Percentiles rank a stretch among this genome's conserved stretches.
These are phyloP conservation scores for Xylaria sp. DNA, from an alignment of 2,329 filamentous ascomycete species.

Conservation along the genomic window DNA sequence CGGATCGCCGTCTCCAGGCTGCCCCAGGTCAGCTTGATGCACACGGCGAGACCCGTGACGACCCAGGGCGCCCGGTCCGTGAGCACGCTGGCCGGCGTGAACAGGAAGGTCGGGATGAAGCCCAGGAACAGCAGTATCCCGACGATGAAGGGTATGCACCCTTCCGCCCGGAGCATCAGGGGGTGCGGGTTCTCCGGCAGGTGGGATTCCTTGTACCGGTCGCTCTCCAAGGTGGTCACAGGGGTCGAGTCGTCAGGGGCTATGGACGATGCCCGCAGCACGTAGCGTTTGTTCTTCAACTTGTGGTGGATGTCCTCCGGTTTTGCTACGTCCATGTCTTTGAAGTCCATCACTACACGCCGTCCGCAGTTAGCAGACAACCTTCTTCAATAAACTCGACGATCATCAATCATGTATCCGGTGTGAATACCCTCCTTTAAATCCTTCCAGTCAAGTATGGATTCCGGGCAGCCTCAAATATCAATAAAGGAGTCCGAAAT, in stretches of 20 bases:
- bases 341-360: constrained; percentile 77
- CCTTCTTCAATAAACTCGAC: no score
- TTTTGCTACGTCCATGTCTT: constrained; percentile 68
- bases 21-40: constrained; percentile 70
- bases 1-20: constrained; percentile 70
- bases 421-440: no score
- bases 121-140: constrained; percentile 59
- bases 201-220: constrained; percentile 53
- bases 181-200: constrained; percentile 67
- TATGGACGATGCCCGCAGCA: constrained; percentile 70
- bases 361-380: no score
- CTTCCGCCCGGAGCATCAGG: constrained; percentile 64
- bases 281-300: constrained; percentile 68
- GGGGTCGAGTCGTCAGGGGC: constrained; percentile 63
- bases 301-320: constrained; percentile 69
- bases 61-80: constrained; percentile 67
- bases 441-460: no score
- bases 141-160: constrained; percentile 62
- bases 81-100: constrained; percentile 56
- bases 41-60: constrained; percentile 66
- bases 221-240: constrained; percentile 43
- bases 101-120: constrained; percentile 65
- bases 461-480: no score
- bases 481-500: no score
- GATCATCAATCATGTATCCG: no score